A percentile compares a stretch with the other conserved stretches of the same genome.
Evolutionary conservation across 495 filamentous ascomycete species (phyloP).

Genomic region (Penicillium argentinense): DNA sequence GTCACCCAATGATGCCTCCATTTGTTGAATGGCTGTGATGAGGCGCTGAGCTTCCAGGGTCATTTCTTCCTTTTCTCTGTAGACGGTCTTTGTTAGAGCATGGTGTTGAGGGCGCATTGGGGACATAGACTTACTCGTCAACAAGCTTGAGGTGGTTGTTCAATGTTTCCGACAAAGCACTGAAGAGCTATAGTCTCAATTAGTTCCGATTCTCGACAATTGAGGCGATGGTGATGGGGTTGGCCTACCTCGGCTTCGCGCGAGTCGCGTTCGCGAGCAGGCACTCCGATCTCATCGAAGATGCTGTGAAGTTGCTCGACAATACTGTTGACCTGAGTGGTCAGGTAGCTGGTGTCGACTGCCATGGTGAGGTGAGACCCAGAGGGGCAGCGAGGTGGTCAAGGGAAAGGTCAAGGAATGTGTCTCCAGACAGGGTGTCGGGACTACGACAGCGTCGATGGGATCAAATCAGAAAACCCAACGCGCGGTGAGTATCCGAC

Average conservation of each 20-base stretch:
- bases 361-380: conserved; percentile 51
- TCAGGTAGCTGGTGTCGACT: conserved; percentile 88
- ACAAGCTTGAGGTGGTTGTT: conserved; percentile 81
- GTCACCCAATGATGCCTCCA: conserved; percentile 88
- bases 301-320: conserved; percentile 86
- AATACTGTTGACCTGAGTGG: conserved; percentile 90
- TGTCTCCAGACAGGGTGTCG: conserved; percentile 19
- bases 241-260: conserved; percentile 77
- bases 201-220: neutral
- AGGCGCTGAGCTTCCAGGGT: conserved; percentile 83
- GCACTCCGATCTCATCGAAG: conserved; percentile 94
- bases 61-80: conserved; percentile 82
- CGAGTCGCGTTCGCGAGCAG: conserved; percentile 82
- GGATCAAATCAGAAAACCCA: conserved; percentile 23
- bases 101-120: neutral
- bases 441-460: conserved; percentile 18
- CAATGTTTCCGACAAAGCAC: conserved; percentile 80
- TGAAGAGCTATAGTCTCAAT: conserved; percentile 64
- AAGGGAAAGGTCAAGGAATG: conserved; percentile 17
- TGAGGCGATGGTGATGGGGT: neutral
- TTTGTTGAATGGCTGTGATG: conserved; percentile 82
- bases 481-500: conserved; percentile 16
- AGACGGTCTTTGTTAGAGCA: conserved; percentile 6
- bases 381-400: conserved; percentile 2
- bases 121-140: conserved; percentile 53